These are phyloP conservation scores for Cladosporium sp. DNA, from an alignment of 2,329 filamentous ascomycete genomes.

Conservation along the genomic window DNA sequence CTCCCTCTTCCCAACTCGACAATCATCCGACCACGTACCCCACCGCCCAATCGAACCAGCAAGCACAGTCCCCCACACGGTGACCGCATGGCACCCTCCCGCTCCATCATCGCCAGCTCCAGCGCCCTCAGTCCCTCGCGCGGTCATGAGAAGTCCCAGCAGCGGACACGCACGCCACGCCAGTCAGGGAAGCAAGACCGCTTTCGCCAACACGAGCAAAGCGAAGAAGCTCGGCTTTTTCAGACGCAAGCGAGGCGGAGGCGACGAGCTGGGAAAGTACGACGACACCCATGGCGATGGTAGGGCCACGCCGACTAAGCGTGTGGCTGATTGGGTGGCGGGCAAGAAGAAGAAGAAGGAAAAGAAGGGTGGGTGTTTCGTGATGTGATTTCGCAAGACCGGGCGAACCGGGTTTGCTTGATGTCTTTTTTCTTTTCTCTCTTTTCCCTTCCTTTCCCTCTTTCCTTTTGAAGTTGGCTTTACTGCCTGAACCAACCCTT, in stretches of 20 bases:
- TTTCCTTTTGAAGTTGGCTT: not conserved
- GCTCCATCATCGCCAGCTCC: constrained; percentile 18
- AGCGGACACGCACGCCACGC: not conserved
- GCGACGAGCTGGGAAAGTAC: not conserved
- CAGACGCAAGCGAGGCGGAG: constrained; percentile 10
- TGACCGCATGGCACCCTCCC: constrained; percentile 33
- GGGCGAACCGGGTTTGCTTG: not conserved
- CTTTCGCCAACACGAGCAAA: constrained; percentile 22
- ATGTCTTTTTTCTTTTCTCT: not conserved
- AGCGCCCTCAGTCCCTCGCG: not conserved
- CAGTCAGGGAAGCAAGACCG: constrained; percentile 15
- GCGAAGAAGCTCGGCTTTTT: constrained; percentile 28
- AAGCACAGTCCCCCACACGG: constrained; percentile 28
- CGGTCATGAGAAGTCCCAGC: not conserved
- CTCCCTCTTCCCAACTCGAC: constrained; percentile 26
- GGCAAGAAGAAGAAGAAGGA: constrained; percentile 11
- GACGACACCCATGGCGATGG: not conserved
- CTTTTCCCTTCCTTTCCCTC: not conserved
- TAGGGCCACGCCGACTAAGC: not conserved
- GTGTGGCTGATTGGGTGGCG: not conserved
- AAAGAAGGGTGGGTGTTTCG: not conserved
- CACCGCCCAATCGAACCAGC: constrained; percentile 19
- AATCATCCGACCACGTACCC: constrained; percentile 26
- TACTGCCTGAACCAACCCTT: no score
- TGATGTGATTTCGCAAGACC: not conserved